These are phyloP conservation scores for Cyclocybe aegerita DNA, from an alignment of 768 basidiomycete species.

Conservation along the genomic window DNA sequence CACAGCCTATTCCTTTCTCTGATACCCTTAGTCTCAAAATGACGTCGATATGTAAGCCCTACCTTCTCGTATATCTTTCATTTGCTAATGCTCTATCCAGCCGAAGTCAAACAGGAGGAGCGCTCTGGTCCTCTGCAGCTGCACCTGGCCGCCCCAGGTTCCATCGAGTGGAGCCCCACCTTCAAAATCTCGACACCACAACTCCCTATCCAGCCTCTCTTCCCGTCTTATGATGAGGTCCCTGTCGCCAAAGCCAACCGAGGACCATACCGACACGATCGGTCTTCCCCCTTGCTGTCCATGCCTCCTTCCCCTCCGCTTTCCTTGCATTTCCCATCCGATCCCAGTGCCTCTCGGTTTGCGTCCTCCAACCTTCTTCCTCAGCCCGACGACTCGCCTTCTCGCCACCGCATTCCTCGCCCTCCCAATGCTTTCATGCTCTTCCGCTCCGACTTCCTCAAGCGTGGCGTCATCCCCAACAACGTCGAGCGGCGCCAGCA, in stretches of 20 bases:
- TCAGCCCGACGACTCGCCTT: slow-evolving; percentile 7
- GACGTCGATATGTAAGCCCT: background rate
- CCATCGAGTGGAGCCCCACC: background rate
- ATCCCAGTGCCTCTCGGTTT: background rate
- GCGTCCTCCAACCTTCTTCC: background rate
- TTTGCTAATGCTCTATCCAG: background rate
- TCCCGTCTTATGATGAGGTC: too few species aligned
- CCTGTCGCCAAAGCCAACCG: too few species aligned
- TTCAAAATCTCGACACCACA: too few species aligned
- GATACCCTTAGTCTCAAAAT: background rate
- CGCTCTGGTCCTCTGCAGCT: background rate
- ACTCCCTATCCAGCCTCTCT: too few species aligned
- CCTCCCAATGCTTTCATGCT: slow-evolving; percentile 87
- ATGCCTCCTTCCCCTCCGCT: too few species aligned
- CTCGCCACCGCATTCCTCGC: slow-evolving; percentile 47
- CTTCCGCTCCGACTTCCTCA: slow-evolving; percentile 67
- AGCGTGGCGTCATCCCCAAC: slow-evolving; percentile 43
- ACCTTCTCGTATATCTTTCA: background rate
- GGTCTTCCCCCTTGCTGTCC: too few species aligned
- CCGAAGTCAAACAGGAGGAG: slow-evolving; percentile 2
- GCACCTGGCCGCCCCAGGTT: background rate
- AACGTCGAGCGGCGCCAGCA: slow-evolving; percentile 68
- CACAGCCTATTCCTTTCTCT: background rate
- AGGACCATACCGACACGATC: too few species aligned
- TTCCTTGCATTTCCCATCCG: too few species aligned